Conservation (phyloP, 2,329 filamentous ascomycete species). For the Dactylella cylindrospora region DNA sequence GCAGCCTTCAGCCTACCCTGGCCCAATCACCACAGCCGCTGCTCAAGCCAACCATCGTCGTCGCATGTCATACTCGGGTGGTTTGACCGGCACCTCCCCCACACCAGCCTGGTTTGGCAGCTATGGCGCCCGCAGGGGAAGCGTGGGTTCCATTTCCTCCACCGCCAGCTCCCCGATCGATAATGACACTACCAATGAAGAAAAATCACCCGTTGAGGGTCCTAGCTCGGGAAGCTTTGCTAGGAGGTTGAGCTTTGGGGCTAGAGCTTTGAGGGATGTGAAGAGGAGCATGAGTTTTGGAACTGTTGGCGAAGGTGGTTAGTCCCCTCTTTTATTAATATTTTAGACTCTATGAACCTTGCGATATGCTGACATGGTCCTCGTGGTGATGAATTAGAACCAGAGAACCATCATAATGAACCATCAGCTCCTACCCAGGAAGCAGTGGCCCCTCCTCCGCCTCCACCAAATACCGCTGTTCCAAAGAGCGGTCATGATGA, state of each 20-base stretch:
- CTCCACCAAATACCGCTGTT: conserved; percentile 51
- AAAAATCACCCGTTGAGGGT: conserved; percentile 72
- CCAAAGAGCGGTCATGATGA: conserved; percentile 75
- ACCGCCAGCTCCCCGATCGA: conserved; percentile 54
- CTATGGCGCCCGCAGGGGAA: conserved; percentile 45
- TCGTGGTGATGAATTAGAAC: conserved; percentile 48
- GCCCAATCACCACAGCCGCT: conserved; percentile 54
- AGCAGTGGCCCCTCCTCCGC: conserved; percentile 50
- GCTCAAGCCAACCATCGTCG: conserved; percentile 64
- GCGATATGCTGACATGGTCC: conserved; percentile 51
- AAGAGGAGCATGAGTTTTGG: conserved; percentile 51
- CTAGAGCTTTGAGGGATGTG: conserved; percentile 70
- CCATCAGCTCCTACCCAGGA: conserved; percentile 11
- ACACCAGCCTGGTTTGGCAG: conserved; percentile 31
- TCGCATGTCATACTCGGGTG: conserved; percentile 73
- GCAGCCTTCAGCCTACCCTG: conserved; percentile 53
- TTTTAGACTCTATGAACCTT: conserved; percentile 51
- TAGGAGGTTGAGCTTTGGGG: conserved; percentile 86
- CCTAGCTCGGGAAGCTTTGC: conserved; percentile 71
- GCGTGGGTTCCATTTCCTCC: conserved; percentile 51
- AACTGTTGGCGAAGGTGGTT: conserved; percentile 67
- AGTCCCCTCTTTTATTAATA: conserved; percentile 54
- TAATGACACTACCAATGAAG: conserved; percentile 61
- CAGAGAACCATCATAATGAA: conserved; percentile 26
- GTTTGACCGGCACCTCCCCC: conserved; percentile 72